Conservation (phyloP, 139 green algal species). For the Chlamydomonas asymmetrica region DNA sequence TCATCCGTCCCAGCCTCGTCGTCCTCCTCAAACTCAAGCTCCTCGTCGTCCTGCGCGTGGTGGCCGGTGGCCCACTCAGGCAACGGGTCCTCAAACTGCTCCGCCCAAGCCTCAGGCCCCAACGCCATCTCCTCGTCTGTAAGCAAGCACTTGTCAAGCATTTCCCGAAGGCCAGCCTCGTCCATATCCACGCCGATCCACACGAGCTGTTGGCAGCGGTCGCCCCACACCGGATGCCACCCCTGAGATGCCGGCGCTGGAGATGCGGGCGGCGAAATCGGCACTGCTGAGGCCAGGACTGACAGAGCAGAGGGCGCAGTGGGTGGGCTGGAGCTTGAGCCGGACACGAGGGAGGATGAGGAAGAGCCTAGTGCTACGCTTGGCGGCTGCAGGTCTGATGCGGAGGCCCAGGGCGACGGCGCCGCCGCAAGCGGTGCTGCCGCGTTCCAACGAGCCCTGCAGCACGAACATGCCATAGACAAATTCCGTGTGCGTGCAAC, state of each 20-base stretch:
- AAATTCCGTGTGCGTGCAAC: neutral
- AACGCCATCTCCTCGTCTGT: conserved; percentile 56
- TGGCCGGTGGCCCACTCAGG: conserved; percentile 43
- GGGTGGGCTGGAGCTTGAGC: no score
- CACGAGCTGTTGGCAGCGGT: conserved; percentile 80
- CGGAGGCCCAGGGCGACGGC: no score
- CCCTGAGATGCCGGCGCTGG: neutral
- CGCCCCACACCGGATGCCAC: conserved; percentile 50
- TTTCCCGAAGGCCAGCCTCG: conserved; percentile 39
- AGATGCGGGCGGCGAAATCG: no score
- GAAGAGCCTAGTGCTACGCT: no score
- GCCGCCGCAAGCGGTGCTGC: no score
- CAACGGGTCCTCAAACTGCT: conserved; percentile 42
- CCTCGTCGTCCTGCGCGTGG: conserved; percentile 8
- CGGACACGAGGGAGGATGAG: no score
- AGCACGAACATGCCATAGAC: neutral
- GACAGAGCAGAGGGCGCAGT: no score
- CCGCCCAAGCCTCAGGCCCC: conserved; percentile 51
- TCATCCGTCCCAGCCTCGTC: neutral
- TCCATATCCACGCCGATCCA: conserved; percentile 79
- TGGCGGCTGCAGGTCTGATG: no score
- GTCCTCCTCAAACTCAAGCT: conserved; percentile 2
- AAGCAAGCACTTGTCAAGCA: conserved; percentile 72
- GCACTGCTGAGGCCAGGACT: no score
- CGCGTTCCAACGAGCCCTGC: conserved; percentile 44